A percentile compares a stretch with the other conserved stretches of the same genome.
Conservation (phyloP, 140 eudicot species). For the Eryngium alpinum region DNA sequence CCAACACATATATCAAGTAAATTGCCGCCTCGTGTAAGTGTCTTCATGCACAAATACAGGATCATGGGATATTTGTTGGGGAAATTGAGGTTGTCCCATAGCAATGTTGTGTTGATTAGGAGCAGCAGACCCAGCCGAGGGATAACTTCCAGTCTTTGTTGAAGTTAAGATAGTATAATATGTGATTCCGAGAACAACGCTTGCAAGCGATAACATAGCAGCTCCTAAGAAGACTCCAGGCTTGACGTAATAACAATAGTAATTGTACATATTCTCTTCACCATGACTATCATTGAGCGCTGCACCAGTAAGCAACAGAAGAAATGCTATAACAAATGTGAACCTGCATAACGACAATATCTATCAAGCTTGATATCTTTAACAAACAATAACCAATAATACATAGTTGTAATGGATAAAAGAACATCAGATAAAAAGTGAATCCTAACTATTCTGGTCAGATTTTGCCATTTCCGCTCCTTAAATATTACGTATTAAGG, state of each 20-base stretch:
- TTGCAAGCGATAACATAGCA: conserved; percentile 35
- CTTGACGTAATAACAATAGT: conserved; percentile 50
- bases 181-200: conserved; percentile 36
- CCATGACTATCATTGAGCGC: conserved; percentile 44
- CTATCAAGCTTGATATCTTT: neutral
- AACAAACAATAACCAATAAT: neutral
- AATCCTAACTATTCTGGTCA: neutral
- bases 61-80: conserved; percentile 27
- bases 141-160: conserved; percentile 22
- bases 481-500: neutral
- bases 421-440: neutral
- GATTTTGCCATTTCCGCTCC: neutral
- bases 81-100: conserved; percentile 57
- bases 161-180: conserved; percentile 35
- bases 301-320: conserved; percentile 44
- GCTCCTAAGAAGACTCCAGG: conserved; percentile 62
- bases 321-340: conserved; percentile 44
- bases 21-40: conserved; percentile 50
- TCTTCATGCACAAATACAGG: conserved; percentile 64
- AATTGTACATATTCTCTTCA: conserved; percentile 31
- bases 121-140: conserved; percentile 22
- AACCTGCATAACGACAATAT: conserved; percentile 35
- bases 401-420: neutral
- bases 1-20: conserved; percentile 11
- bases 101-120: conserved; percentile 41